Percentiles rank a stretch among this genome's conserved stretches.
Evolutionary conservation across 1,284 basidiomycete genomes (phyloP).

Genomic region (Ustilago xerochloae): DNA sequence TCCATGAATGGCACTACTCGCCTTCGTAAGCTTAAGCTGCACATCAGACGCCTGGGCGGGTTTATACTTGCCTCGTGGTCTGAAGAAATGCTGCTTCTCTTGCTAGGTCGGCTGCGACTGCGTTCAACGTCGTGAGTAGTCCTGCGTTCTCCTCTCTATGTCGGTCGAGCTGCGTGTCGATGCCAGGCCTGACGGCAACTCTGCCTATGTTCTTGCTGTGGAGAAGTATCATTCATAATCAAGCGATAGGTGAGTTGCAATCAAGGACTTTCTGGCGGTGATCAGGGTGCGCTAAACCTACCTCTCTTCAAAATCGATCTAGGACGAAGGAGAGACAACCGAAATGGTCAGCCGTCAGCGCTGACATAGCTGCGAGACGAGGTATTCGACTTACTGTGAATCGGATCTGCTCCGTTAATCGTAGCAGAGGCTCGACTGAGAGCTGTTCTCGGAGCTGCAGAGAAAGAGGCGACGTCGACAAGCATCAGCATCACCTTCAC

Average conservation of each 20-base stretch:
- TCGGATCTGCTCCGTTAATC: conserved; percentile 10
- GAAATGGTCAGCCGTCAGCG: not conserved
- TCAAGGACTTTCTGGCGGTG: not conserved
- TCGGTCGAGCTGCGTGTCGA: conserved; percentile 40
- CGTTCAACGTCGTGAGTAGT: conserved; percentile 17
- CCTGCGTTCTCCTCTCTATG: conserved; percentile 10
- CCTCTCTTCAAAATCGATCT: conserved; percentile 49
- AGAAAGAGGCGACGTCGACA: too few relatives aligned
- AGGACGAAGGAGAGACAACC: too few relatives aligned
- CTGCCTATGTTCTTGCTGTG: conserved; percentile 23
- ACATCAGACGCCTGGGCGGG: too few relatives aligned
- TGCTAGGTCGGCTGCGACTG: conserved; percentile 25
- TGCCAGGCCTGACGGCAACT: conserved; percentile 19
- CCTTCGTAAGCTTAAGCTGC: not conserved
- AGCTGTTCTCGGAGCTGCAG: conserved; percentile 16
- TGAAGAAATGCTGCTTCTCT: conserved; percentile 19
- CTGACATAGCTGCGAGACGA: not conserved
- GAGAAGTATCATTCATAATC: too few relatives aligned
- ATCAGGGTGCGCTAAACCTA: not conserved
- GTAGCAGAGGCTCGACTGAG: conserved; percentile 6
- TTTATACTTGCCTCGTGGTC: conserved; percentile 13
- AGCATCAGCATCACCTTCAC: not conserved
- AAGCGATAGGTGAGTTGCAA: not conserved
- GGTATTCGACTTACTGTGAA: conserved; percentile 7
- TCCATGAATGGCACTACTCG: too few relatives aligned